These are phyloP conservation scores for Allantophomopsis cytisporea DNA, from an alignment of 2,329 filamentous ascomycete species.

Conservation along the genomic window DNA sequence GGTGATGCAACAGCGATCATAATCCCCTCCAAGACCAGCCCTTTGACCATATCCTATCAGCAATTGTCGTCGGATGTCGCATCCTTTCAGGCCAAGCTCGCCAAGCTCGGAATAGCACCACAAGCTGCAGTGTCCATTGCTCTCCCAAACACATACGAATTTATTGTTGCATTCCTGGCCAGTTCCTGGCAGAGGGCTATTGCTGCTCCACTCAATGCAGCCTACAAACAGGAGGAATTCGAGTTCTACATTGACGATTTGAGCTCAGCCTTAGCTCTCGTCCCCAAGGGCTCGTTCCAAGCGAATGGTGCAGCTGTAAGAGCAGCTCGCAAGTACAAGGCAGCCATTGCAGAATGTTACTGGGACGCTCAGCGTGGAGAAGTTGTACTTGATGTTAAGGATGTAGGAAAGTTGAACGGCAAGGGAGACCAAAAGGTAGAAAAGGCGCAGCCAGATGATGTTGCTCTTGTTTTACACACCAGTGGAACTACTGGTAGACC, in stretches of 20 bases:
- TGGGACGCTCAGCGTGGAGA: constrained; percentile 52
- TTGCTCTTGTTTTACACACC: constrained; percentile 72
- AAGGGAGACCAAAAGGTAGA: constrained; percentile 31
- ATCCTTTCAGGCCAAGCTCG: constrained; percentile 66
- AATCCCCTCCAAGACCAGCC: constrained; percentile 48
- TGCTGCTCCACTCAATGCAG: constrained; percentile 76
- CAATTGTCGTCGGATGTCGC: constrained; percentile 52
- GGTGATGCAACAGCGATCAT: constrained; percentile 52
- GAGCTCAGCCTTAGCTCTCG: constrained; percentile 63
- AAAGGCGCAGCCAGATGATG: constrained; percentile 58
- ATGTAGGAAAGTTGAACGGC: constrained; percentile 50
- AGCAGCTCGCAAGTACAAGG: constrained; percentile 66
- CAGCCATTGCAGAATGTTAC: constrained; percentile 78
- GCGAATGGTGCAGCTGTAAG: constrained; percentile 58
- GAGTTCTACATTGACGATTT: constrained; percentile 88
- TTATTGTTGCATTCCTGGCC: constrained; percentile 79
- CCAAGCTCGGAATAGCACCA: constrained; percentile 55
- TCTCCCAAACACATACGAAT: constrained; percentile 74
- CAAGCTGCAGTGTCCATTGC: constrained; percentile 70
- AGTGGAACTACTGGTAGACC: constrained; percentile 75
- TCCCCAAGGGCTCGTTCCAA: constrained; percentile 57
- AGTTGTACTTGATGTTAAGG: constrained; percentile 67
- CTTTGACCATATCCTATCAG: constrained; percentile 56
- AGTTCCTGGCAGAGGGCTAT: constrained; percentile 73
- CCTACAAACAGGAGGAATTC: constrained; percentile 82